Evolutionary conservation across 169 alveolate species (phyloP), one percentile per base, ranked within the genome.

Genomic region (Plasmodium vinckei): DNA sequence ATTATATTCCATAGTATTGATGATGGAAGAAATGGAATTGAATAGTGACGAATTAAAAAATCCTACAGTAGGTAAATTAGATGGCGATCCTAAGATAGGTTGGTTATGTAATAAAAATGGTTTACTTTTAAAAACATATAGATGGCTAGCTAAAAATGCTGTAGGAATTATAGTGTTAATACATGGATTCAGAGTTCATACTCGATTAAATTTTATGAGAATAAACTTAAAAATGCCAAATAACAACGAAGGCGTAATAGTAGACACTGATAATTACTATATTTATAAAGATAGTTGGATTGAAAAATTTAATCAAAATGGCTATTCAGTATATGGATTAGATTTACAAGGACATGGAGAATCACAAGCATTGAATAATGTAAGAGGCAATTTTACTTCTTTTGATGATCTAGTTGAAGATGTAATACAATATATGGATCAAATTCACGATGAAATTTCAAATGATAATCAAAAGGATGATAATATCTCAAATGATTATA

Each of bases 221-320:
- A 88, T 89, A 49, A 89, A 92, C 67, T 53, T 92, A 47, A 64
- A 84, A 57, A 89, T 93, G 79, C 73, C 73, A 73, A 39, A 73
- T 63, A 72, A 79, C 23, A 9, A 67, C 15, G 25, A 56, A 23
- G 91, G 65, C n/a, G 69, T 65, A 56, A 47, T 53, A 71, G 54
- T 47, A 72, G 92, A 72, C n/a, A 79, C 47, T 46, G 47, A 69
- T 21, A 21, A 21, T 21, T 21, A 21, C 1, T 21, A 21, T 21
- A 21, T 21, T 21, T 21, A 21, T 1, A 21, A 21, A 21, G 25
- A 21, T 21, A 21, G 25, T 21, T 21, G 25, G 25, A 21, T 21
- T 21, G 25, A 21, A 21, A 21, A 21, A 21, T 21, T 21, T 21
- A 21, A 21, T 21, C 25, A 21, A 21, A 21, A 21, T 21, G 25